phyloP scores from a whole-genome alignment of 805 yeast genomes.

The Schizosaccharomyces cryophilus region DNA sequence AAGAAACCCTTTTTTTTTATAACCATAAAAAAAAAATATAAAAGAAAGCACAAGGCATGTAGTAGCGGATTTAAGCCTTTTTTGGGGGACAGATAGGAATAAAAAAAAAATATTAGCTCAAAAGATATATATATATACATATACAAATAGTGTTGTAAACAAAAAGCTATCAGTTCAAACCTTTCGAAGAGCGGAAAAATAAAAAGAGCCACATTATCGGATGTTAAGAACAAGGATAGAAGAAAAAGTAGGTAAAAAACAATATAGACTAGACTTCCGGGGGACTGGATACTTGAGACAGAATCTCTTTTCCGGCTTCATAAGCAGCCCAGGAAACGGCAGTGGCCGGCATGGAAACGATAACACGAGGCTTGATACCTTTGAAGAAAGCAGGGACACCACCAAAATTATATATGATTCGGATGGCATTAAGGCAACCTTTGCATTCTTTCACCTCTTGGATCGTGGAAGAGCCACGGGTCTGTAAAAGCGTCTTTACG shows the following conservation, averaged over 20 bases:
- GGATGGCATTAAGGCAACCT: constrained; percentile 49
- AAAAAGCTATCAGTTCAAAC: no score
- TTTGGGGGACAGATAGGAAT: no score
- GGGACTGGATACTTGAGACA: neutral
- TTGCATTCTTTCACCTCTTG: constrained; percentile 26
- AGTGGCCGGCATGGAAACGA: constrained; percentile 83
- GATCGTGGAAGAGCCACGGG: constrained; percentile 24
- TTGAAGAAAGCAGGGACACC: constrained; percentile 43
- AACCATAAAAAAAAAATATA: neutral
- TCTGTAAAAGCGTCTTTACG: constrained; percentile 73
- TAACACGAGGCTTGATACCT: constrained; percentile 75
- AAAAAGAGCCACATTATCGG: no score
- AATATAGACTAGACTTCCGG: neutral
- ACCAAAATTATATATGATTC: constrained; percentile 26
- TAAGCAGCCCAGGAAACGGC: constrained; percentile 96
- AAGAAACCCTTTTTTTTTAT: neutral
- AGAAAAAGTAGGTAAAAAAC: neutral
- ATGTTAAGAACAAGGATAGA: neutral
- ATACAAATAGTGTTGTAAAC: no score
- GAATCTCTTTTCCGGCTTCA: constrained; percentile 67
- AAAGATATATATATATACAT: no score
- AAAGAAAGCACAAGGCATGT: no score
- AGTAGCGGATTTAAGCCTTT: no score
- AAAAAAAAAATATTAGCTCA: no score
- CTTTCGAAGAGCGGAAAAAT: no score